Evolutionary conservation across 2,329 filamentous ascomycete genomes (phyloP).

Genomic region (Pseudogymnoascus sp.): DNA sequence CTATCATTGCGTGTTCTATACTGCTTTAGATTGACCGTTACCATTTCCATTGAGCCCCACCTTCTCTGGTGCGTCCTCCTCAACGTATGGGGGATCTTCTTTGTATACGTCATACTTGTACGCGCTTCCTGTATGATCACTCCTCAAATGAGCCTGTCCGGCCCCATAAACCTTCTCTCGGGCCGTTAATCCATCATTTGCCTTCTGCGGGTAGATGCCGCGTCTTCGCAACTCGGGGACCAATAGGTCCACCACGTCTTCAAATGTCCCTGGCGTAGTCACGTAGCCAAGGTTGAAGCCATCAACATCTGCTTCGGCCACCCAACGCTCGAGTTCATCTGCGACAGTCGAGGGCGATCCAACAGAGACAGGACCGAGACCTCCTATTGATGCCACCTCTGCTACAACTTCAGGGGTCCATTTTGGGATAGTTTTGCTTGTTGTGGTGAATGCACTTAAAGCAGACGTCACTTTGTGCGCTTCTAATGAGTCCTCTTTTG

Average conservation of each 20-base stretch:
- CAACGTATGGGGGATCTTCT: slow-evolving; percentile 39
- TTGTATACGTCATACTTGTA: slow-evolving; percentile 59
- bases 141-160: slow-evolving; percentile 48
- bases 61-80: slow-evolving; percentile 33
- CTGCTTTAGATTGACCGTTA: neutral
- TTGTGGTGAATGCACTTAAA: slow-evolving; percentile 42
- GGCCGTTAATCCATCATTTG: slow-evolving; percentile 39
- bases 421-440: slow-evolving; percentile 39
- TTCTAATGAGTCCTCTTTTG: slow-evolving; percentile 46
- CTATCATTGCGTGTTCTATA: neutral
- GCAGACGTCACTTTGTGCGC: slow-evolving; percentile 44
- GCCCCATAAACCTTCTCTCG: slow-evolving; percentile 56
- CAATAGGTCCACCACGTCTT: slow-evolving; percentile 59
- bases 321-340: slow-evolving; percentile 61
- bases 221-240: slow-evolving; percentile 56
- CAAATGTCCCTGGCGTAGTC: slow-evolving; percentile 58
- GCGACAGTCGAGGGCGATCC: slow-evolving; percentile 49
- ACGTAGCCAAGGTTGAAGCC: slow-evolving; percentile 69
- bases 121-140: slow-evolving; percentile 50
- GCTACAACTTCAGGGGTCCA: slow-evolving; percentile 69
- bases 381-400: slow-evolving; percentile 60
- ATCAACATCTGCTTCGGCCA: slow-evolving; percentile 62
- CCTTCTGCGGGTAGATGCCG: slow-evolving; percentile 38
- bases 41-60: neutral
- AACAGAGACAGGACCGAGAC: slow-evolving; percentile 49